Base-by-base conservation (phyloP, 768 basidiomycete species). In the Trametes maxima region DNA sequence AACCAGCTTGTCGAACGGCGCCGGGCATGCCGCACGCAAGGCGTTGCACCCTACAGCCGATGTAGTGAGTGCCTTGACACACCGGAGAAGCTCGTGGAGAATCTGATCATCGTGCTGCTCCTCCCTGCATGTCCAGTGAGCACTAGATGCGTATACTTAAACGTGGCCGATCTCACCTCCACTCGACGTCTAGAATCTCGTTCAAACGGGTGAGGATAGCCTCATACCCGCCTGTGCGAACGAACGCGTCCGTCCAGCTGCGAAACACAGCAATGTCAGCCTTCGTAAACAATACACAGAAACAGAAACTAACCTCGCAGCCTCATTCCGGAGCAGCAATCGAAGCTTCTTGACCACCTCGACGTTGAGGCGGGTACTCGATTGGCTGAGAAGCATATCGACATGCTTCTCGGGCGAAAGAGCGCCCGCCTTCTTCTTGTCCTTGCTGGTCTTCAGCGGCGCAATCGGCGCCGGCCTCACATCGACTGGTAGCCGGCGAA, bases 31-130 rank as follows among this genome's bases (percentile, higher is more conserved):
- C 67, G 86, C 88, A n/a, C 94, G 88, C 12, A 99, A 83, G 5
- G 97, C 94, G 54, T 87, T 86, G 70, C 92, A 95, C 14, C 96
- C 96, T 37, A 92, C 88, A 48, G 89, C 82, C 8, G 92, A 94
- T 0, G 95, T 96, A 0, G 92, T 88, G 3, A 99, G 80, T 0
- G 92, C 97, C 74, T 97, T 97, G 74, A 98, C 86, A 77, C 95
- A 98, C 2, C 94, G 87, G 42, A 98, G 78, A 1, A 98, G 77
- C 73, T 98, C 95, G 65, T 96, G 89, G 16, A 99, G 79, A 44
- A 97, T 80, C 72, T 97, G 89, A 70, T 98, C 97, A 69, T 97
- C 97, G 65, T 97, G 96, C 70, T 98, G 96, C 71, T 99, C 97
- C 73, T 98, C 96, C 65, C 95, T 95, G 68, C n/a, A 43, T 40